Evolutionary conservation across 192 early-diverging fungal genomes (phyloP), one percentile per base, ranked within the genome.

Genomic region (Coemansia sp.): DNA sequence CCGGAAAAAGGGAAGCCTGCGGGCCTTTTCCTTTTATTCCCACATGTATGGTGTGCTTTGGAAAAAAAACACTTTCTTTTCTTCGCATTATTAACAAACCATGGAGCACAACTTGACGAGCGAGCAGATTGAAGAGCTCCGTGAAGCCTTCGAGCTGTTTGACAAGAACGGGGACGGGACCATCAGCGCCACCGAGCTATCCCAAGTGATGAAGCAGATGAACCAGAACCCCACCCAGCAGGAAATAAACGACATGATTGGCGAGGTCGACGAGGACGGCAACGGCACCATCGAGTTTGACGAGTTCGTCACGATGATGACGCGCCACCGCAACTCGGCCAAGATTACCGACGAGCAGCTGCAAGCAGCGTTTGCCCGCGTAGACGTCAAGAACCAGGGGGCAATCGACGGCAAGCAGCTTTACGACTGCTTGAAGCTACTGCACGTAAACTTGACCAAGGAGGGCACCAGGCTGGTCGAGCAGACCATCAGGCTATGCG

Each of bases 211-310:
- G 15, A 45, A 57, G 51, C 43, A 63, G 20, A 31, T 82, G n/a
- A 84, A 84, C 46, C 81, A 85, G 23, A 80, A 79, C 48, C 71
- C 85, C 5, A 82, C 83, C 9, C 75, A 85, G 20, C 80, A 86
- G 56, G 87, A 91, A 43, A 49, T 86, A 0, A 78, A 85, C 58
- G 82, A 82, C 48, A 87, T 87, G 81, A 84, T 89, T 49, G 80
- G 82, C 45, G 74, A 84, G 50, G 82, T 85, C 0, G 89, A 89
- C 57, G 56, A 78, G 16, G 84, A 89, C 62, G 85, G 81, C 18
- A 85, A 89, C 50, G 86, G 86, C 52, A 81, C 82, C 46, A 81
- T 88, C 49, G 83, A 68, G 60, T 76, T 80, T 55, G 78, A 76
- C n/a, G 82, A 87, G 74, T 86, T 87, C 52, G 30, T 81, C 55